Evolutionary conservation across 176 grass and related monocot genomes (phyloP).

Genomic region (Zoysia japonica): DNA sequence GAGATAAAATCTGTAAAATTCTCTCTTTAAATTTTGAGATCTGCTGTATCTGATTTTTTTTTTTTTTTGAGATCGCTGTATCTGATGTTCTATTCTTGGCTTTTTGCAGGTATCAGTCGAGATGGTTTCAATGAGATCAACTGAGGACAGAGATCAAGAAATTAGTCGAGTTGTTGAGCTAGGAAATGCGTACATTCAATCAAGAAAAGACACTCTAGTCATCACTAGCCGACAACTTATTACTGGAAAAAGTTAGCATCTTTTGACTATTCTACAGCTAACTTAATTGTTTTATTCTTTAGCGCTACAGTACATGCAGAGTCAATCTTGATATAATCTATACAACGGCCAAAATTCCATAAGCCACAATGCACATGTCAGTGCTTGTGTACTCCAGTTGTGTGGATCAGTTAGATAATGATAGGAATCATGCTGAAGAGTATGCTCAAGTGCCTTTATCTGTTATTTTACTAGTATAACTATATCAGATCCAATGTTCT

Average conservation of each 20-base stretch:
- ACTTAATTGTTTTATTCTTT: conserved; percentile 11
- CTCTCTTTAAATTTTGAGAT: conserved; percentile 21
- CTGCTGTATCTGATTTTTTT: background rate
- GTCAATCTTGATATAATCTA: conserved; percentile 12
- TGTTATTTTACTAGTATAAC: background rate
- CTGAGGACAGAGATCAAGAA: conserved; percentile 75
- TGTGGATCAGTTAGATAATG: conserved; percentile 9
- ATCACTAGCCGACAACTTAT: conserved; percentile 86
- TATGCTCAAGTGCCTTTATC: background rate
- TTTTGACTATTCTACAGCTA: conserved; percentile 9
- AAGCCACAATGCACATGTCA: background rate
- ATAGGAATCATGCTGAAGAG: background rate
- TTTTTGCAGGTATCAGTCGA: conserved; percentile 75
- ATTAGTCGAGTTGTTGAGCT: conserved; percentile 68
- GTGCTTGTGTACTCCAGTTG: background rate
- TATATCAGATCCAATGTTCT: background rate
- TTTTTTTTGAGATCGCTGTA: conserved; percentile 39
- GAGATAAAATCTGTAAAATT: conserved; percentile 18
- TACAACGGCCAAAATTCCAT: conserved; percentile 8
- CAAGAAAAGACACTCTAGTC: conserved; percentile 82
- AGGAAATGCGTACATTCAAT: conserved; percentile 72
- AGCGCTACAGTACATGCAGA: background rate
- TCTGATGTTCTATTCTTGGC: conserved; percentile 32
- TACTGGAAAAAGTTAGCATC: conserved; percentile 77
- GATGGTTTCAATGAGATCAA: conserved; percentile 80